These are phyloP conservation scores for Ceratobasidium sp. DNA, from an alignment of 1,284 basidiomycete genomes.

Conservation along the genomic window DNA sequence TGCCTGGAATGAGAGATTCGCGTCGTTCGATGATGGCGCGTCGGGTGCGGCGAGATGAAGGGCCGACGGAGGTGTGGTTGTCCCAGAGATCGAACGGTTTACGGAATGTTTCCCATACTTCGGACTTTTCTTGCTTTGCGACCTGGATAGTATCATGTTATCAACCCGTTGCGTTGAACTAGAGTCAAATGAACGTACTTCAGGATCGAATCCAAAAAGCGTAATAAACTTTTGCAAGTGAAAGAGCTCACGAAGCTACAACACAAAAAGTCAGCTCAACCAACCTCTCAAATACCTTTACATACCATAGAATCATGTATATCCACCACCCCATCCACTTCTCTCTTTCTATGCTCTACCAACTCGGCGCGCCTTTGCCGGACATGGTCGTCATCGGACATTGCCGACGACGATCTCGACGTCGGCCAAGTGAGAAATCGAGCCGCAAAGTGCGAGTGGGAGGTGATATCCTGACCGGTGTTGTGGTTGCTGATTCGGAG, in stretches of 20 bases:
- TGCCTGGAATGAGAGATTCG: conserved; percentile 56
- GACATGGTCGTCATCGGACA: conserved; percentile 47
- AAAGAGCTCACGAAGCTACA: conserved; percentile 84
- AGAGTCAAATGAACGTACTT: conserved; percentile 61
- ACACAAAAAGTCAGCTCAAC: conserved; percentile 19
- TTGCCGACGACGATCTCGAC: conserved; percentile 34
- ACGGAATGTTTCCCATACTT: conserved; percentile 80
- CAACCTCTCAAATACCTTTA: conserved; percentile 49
- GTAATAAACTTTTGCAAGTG: conserved; percentile 84
- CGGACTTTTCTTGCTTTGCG: conserved; percentile 79
- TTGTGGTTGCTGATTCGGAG: background rate
- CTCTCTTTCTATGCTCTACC: conserved; percentile 69
- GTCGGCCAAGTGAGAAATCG: conserved; percentile 25
- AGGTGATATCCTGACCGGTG: background rate
- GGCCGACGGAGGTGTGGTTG: conserved; percentile 45
- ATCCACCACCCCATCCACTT: conserved; percentile 72
- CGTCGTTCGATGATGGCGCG: conserved; percentile 69
- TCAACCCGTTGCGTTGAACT: background rate
- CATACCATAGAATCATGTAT: conserved; percentile 81
- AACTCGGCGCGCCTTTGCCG: conserved; percentile 59
- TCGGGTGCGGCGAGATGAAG: conserved; percentile 66
- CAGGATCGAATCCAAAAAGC: conserved; percentile 80
- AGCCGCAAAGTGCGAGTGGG: conserved; percentile 16
- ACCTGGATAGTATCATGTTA: conserved; percentile 59
- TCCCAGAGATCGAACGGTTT: conserved; percentile 71